Evolutionary conservation across 2,329 filamentous ascomycete genomes (phyloP).

Genomic region (Aspergillus neotritici): DNA sequence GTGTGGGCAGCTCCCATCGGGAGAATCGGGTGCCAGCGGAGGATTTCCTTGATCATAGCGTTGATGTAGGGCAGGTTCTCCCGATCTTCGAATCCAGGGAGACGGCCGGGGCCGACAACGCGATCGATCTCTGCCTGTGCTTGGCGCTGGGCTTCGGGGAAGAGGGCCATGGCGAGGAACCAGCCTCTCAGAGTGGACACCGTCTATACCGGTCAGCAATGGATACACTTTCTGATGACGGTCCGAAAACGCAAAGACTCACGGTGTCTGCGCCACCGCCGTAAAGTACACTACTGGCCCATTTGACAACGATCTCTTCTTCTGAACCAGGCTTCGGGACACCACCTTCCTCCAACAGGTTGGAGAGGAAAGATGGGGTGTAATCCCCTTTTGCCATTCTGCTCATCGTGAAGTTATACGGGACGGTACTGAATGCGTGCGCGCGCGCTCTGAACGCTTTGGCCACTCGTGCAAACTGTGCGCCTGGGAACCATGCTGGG

Average conservation of each 20-base stretch:
- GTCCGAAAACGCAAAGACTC: neutral
- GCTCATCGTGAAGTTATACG: conserved; percentile 25
- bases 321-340: conserved; percentile 16
- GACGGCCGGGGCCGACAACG: conserved; percentile 6
- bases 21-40: conserved; percentile 27
- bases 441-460: conserved; percentile 28
- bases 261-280: conserved; percentile 41
- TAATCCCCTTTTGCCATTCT: neutral
- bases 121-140: conserved; percentile 16
- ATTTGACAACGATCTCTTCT: conserved; percentile 27
- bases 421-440: conserved; percentile 26
- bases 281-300: conserved; percentile 38
- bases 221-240: neutral
- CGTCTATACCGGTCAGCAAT: conserved; percentile 1
- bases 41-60: conserved; percentile 29
- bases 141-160: conserved; percentile 12
- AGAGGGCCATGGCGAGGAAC: conserved; percentile 17
- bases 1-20: conserved; percentile 24
- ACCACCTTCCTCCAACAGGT: too few species aligned
- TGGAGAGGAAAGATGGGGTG: too few species aligned
- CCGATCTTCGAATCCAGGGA: conserved; percentile 13
- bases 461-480: conserved; percentile 39
- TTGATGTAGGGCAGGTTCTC: conserved; percentile 28
- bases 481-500: conserved; percentile 43
- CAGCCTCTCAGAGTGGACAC: conserved; percentile 12